phyloP scores from a whole-genome alignment of 2,329 filamentous ascomycete species.

The Aspergillus chevalieri region DNA sequence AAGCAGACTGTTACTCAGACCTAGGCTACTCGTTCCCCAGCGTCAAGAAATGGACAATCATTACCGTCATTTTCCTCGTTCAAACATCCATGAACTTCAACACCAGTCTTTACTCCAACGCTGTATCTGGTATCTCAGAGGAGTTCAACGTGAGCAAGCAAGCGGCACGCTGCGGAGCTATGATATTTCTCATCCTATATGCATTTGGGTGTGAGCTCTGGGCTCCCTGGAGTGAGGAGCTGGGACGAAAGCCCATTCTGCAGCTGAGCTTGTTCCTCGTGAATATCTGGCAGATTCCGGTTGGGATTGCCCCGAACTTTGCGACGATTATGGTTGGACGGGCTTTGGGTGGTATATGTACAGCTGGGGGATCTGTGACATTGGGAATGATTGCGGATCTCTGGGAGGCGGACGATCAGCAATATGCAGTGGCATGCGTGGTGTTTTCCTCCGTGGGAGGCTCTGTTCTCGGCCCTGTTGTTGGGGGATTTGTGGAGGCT shows the following conservation, averaged over 20 bases:
- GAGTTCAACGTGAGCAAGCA: slow-evolving; percentile 61
- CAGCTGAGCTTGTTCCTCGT: slow-evolving; percentile 64
- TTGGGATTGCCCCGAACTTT: slow-evolving; percentile 64
- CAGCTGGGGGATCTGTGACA: slow-evolving; percentile 56
- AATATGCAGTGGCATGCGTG: slow-evolving; percentile 65
- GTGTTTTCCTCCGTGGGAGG: slow-evolving; percentile 71
- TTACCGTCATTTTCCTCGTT: slow-evolving; percentile 62
- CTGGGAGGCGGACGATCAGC: slow-evolving; percentile 60
- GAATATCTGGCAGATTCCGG: slow-evolving; percentile 66
- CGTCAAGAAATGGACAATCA: slow-evolving; percentile 63
- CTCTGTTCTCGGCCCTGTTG: slow-evolving; percentile 64
- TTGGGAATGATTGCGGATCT: slow-evolving; percentile 50
- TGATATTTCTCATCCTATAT: slow-evolving; percentile 68
- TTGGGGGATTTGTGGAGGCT: slow-evolving; percentile 65
- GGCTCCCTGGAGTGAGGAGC: slow-evolving; percentile 75
- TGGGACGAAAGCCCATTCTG: slow-evolving; percentile 65
- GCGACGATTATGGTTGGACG: slow-evolving; percentile 59
- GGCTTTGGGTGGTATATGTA: slow-evolving; percentile 59
- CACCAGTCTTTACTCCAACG: slow-evolving; percentile 63
- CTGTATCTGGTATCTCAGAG: slow-evolving; percentile 53
- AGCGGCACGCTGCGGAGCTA: slow-evolving; percentile 61
- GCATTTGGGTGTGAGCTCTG: slow-evolving; percentile 78
- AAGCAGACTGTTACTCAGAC: slow-evolving; percentile 55
- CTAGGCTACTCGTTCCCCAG: slow-evolving; percentile 54
- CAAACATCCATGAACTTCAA: slow-evolving; percentile 72